Percentiles rank a stretch among this genome's conserved stretches.
These are phyloP conservation scores for Endoconidiophora laricicola DNA, from an alignment of 2,329 filamentous ascomycete genomes.

Conservation along the genomic window DNA sequence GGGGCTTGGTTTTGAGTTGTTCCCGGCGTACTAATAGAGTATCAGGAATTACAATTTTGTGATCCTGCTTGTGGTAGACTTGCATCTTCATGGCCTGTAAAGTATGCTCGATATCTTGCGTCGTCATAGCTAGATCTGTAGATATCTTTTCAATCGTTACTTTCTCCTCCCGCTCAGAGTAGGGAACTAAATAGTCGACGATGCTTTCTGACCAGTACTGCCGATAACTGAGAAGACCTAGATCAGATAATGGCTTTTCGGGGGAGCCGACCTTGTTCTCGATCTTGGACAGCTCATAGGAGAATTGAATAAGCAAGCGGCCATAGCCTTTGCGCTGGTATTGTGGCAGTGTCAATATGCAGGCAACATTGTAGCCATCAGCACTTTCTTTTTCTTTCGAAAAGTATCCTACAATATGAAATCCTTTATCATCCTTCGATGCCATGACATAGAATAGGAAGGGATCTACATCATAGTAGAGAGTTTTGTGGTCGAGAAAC, in stretches of 20 bases:
- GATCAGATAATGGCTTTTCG: constrained; percentile 87
- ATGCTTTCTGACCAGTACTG: constrained; percentile 98
- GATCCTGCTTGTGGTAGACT: constrained; percentile 87
- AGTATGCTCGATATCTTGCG: constrained; percentile 88
- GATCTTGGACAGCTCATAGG: constrained; percentile 88
- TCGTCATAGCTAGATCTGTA: constrained; percentile 76
- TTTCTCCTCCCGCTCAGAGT: constrained; percentile 49
- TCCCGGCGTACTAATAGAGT: constrained; percentile 63
- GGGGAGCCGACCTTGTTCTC: constrained; percentile 91
- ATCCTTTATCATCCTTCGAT: constrained; percentile 70
- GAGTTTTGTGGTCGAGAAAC: constrained; percentile 92
- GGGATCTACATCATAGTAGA: constrained; percentile 98
- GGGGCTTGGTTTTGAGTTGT: constrained; percentile 64
- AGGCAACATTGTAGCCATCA: constrained; percentile 94
- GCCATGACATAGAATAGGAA: constrained; percentile 99
- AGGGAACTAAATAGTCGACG: constrained; percentile 65
- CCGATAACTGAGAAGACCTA: constrained; percentile 83
- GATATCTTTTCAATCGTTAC: constrained; percentile 80
- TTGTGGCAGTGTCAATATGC: constrained; percentile 90
- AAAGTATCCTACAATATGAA: constrained; percentile 97
- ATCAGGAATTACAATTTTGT: constrained; percentile 86
- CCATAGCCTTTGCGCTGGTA: constrained; percentile 93
- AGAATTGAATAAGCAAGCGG: constrained; percentile 86
- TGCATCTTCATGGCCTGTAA: constrained; percentile 89
- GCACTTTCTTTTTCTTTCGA: constrained; percentile 96